phyloP scores from a whole-genome alignment of 768 basidiomycete species.

The Lactarius trivialis region DNA sequence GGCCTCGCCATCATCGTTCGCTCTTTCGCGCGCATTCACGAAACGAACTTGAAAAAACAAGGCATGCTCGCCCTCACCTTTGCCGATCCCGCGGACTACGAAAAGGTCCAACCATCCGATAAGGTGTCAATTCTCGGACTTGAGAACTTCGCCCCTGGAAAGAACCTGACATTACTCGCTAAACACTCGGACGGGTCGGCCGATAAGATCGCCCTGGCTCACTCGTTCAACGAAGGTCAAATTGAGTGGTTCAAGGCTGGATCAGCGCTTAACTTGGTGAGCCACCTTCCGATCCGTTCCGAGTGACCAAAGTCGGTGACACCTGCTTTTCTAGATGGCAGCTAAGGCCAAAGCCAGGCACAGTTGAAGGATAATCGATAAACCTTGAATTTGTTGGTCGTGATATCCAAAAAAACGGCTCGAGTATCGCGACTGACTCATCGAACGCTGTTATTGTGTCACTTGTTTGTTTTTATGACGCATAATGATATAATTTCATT shows the following conservation, averaged over 20 bases:
- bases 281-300: slow-evolving; percentile 24
- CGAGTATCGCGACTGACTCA: neutral
- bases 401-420: neutral
- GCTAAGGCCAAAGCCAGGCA: slow-evolving; percentile 7
- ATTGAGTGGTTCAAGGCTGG: slow-evolving; percentile 99
- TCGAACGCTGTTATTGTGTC: neutral
- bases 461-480: slow-evolving; percentile 1
- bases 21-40: slow-evolving; percentile 97
- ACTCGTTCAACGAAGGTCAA: slow-evolving; percentile 96
- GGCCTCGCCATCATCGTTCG: slow-evolving; percentile 94
- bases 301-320: neutral
- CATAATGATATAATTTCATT: slow-evolving; percentile 8
- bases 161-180: slow-evolving; percentile 75
- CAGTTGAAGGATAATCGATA: neutral
- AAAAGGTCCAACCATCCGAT: slow-evolving; percentile 83
- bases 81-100: slow-evolving; percentile 87
- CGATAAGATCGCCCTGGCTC: slow-evolving; percentile 75
- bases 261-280: slow-evolving; percentile 81
- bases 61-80: slow-evolving; percentile 97
- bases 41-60: slow-evolving; percentile 99
- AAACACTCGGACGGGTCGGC: slow-evolving; percentile 79
- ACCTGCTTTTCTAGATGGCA: slow-evolving; percentile 11
- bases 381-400: neutral
- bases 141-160: slow-evolving; percentile 83
- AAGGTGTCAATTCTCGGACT: slow-evolving; percentile 85